phyloP scores from a whole-genome alignment of 2,329 filamentous ascomycete species.

The Phialophora tarda region DNA sequence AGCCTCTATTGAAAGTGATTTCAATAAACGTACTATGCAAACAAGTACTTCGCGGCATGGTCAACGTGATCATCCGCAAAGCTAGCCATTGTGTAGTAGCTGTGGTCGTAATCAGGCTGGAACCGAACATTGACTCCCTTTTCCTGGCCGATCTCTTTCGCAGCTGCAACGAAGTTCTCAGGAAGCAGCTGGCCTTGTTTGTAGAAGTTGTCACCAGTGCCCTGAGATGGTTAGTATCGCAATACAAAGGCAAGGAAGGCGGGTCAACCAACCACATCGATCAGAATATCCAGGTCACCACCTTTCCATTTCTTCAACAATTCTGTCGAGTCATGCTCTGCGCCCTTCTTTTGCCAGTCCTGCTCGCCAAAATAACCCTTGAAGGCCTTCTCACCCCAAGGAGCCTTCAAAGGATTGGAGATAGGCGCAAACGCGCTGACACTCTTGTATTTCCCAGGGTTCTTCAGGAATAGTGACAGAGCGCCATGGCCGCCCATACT shows the following conservation, averaged over 20 bases:
- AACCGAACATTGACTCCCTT: conserved; percentile 78
- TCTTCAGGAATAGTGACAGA: conserved; percentile 86
- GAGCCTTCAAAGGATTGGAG: conserved; percentile 79
- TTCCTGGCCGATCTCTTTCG: conserved; percentile 72
- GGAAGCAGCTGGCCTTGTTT: conserved; percentile 90
- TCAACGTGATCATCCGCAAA: conserved; percentile 91
- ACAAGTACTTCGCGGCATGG: conserved; percentile 85
- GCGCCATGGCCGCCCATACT: conserved; percentile 98
- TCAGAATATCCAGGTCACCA: conserved; percentile 72
- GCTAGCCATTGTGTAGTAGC: conserved; percentile 92
- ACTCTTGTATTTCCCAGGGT: conserved; percentile 86
- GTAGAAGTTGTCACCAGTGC: conserved; percentile 95
- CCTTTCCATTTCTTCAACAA: conserved; percentile 77
- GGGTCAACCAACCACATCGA: conserved; percentile 76
- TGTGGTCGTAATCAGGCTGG: conserved; percentile 93
- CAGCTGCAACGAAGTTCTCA: conserved; percentile 86
- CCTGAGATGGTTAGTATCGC: conserved; percentile 55
- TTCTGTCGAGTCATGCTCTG: conserved; percentile 89
- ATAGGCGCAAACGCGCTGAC: conserved; percentile 93
- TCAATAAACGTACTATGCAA: conserved; percentile 57
- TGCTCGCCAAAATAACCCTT: conserved; percentile 79
- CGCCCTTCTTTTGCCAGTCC: conserved; percentile 74
- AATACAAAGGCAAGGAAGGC: background rate
- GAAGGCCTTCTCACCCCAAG: conserved; percentile 97
- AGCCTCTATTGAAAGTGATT: conserved; percentile 25